phyloP scores from a whole-genome alignment of 306 rosid genomes.

The Ceratonia siliqua region DNA sequence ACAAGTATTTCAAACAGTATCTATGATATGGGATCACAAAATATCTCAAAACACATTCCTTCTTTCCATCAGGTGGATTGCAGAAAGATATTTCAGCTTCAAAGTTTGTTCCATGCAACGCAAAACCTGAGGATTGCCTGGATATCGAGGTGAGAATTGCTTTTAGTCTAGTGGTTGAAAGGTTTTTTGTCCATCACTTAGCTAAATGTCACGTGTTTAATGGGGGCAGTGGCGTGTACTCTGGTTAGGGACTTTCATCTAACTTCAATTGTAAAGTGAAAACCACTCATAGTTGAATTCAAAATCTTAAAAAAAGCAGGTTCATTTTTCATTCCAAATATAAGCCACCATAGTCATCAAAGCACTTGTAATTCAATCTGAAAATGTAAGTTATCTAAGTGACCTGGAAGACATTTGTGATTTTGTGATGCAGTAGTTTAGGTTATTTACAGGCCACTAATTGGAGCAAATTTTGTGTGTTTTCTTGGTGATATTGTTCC shows the following conservation, averaged over 20 bases:
- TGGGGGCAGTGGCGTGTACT: neutral
- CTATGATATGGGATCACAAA: conserved; percentile 30
- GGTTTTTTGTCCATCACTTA: conserved; percentile 1
- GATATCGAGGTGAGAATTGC: conserved; percentile 49
- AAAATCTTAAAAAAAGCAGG: neutral
- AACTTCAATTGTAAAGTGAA: neutral
- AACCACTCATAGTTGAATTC: neutral
- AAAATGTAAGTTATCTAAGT: neutral
- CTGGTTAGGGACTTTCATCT: neutral
- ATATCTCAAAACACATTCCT: conserved; percentile 33
- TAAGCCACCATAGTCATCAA: neutral
- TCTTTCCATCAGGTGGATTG: conserved; percentile 42
- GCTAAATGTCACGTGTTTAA: neutral
- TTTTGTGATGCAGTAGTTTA: neutral
- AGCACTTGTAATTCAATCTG: neutral
- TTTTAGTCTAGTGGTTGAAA: neutral
- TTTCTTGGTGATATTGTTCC: neutral
- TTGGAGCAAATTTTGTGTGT: neutral
- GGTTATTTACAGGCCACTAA: neutral
- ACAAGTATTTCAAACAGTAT: conserved; percentile 26
- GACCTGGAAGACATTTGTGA: neutral
- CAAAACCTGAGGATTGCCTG: conserved; percentile 30
- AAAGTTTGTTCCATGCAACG: conserved; percentile 41
- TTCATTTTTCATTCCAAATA: neutral
- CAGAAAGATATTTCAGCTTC: conserved; percentile 36